Evolutionary conservation across 177 flowering plant genomes (phyloP), one percentile per base, ranked within the genome.

Genomic region (Vitis hybrid): DNA sequence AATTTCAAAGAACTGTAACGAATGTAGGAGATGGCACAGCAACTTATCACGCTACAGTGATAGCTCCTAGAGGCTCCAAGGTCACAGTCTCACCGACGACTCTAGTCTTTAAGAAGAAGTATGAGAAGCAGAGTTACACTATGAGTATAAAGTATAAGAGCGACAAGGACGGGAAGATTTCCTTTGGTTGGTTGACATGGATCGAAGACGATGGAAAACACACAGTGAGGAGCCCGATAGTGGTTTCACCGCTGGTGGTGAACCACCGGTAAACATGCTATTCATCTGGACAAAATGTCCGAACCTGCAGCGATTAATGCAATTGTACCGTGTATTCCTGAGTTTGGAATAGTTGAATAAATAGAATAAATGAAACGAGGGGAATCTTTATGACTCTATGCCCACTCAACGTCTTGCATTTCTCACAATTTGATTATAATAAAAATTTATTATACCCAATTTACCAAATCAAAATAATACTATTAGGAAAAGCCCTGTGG

Each of bases 171-270:
- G 19, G 51, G 12, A 67, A 13, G 3, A 61, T 65, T 14, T 10
- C 60, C 3, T 48, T 2, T 63, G 77, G 80, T 27, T 63, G 63
- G 8, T 10, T 77, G 10, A 24, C 14, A n/a, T 77, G 82, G 82
- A 46, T 59, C 19, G 79, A 76, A 62, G 46, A 61, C 2, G 52
- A 52, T 56, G 79, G 72, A 2, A 63, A 72, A 1, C 63, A 64
- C 70, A 64, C 11, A 4, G 82, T 73, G 13, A 72, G 74, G 65
- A 72, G 79, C 56, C 79, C 82, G 2, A 70, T 79, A 54, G 72
- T 65, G 15, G 52, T 72, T 17, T 56, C 74, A 50, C 71, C 73
- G 8, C 46, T 40, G 8, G 9, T 40, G 46, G 46, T 40, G 46
- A 40, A 40, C 46, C 46, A 40, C 46, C 0, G 2, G 0, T 40